A percentile compares a stretch with the other conserved stretches of the same genome.
These are phyloP conservation scores for Mycoemilia scoparia DNA, from an alignment of 192 early-diverging fungal species.

Conservation along the genomic window DNA sequence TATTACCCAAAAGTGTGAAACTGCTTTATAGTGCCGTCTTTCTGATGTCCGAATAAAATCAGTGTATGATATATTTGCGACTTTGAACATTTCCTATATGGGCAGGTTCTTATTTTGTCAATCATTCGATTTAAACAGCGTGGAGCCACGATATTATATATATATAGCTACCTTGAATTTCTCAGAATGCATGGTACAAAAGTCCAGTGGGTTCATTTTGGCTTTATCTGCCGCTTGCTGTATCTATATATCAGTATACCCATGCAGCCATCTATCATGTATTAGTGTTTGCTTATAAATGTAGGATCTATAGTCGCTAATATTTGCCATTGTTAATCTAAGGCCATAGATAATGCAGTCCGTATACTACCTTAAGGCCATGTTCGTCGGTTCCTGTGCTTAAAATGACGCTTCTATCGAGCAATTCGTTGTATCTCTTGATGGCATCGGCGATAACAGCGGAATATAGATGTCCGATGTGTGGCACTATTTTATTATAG, in stretches of 20 bases:
- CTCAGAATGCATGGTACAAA: slow-evolving; percentile 60
- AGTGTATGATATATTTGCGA: slow-evolving; percentile 53
- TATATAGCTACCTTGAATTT: too few species aligned
- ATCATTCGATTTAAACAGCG: neutral
- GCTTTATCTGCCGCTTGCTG: slow-evolving; percentile 66
- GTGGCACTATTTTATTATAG: slow-evolving; percentile 47
- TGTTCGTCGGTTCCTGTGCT: slow-evolving; percentile 85
- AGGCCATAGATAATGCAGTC: neutral
- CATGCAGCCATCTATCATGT: too few species aligned
- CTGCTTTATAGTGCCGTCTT: slow-evolving; percentile 44
- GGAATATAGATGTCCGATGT: slow-evolving; percentile 90
- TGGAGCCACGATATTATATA: too few species aligned
- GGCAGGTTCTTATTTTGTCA: slow-evolving; percentile 8
- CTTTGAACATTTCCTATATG: slow-evolving; percentile 46
- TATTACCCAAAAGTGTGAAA: slow-evolving; percentile 65
- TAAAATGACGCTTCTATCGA: slow-evolving; percentile 32
- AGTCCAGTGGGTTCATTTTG: slow-evolving; percentile 36
- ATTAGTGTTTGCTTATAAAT: too few species aligned
- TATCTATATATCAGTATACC: too few species aligned
- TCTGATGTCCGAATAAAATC: slow-evolving; percentile 84
- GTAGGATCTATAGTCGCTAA: too few species aligned
- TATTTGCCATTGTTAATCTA: neutral
- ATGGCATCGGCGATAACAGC: slow-evolving; percentile 69
- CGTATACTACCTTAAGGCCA: slow-evolving; percentile 59
- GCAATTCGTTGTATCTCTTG: slow-evolving; percentile 51